phyloP scores from a whole-genome alignment of 73 alveolate species.

The Halteria grandinella region DNA sequence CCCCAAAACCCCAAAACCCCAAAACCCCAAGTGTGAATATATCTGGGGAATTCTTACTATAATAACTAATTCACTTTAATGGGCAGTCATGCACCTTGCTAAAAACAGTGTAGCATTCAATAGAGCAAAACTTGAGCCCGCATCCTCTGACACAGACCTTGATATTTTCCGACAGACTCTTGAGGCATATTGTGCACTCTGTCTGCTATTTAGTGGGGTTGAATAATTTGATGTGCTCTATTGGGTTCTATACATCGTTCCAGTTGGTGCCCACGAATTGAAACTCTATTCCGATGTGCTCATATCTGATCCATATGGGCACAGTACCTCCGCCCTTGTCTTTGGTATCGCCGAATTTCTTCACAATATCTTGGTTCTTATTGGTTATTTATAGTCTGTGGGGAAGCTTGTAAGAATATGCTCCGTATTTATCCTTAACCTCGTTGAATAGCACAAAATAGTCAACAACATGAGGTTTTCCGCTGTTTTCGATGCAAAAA shows the following conservation, averaged over 20 bases:
- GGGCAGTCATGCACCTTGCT: too few relatives aligned
- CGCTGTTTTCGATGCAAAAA: not conserved
- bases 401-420: constrained; percentile 12
- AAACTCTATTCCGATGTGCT: constrained; percentile 40
- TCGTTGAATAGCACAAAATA: not conserved
- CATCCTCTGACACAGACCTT: not conserved
- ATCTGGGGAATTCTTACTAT: too few relatives aligned
- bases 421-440: not conserved
- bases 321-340: constrained; percentile 52
- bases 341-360: constrained; percentile 42
- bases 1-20: too few relatives aligned
- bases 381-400: not conserved
- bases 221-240: constrained; percentile 21
- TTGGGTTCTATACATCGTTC: constrained; percentile 46
- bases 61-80: too few relatives aligned
- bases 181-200: constrained; percentile 15
- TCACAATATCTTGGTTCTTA: constrained; percentile 4
- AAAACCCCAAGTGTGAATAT: too few relatives aligned
- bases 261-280: constrained; percentile 12
- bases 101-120: too few relatives aligned
- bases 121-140: constrained; percentile 3
- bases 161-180: not conserved
- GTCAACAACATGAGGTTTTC: not conserved
- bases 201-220: not conserved
- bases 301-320: constrained; percentile 40